phyloP scores from a whole-genome alignment of 192 early-diverging fungal genomes.

The Dimargaris xerosporica region DNA sequence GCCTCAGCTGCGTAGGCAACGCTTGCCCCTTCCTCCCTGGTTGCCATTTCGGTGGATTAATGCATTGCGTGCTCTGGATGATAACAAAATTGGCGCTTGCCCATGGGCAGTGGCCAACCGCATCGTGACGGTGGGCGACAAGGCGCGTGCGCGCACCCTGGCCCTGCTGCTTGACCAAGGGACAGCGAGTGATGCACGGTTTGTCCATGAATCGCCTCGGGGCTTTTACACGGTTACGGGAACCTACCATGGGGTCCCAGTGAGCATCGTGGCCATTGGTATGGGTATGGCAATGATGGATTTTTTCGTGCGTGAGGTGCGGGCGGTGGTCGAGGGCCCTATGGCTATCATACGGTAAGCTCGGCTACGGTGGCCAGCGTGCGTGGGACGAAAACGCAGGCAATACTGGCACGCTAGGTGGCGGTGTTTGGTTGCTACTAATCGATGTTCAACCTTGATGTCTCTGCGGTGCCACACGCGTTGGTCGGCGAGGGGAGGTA shows the following conservation, averaged over 20 bases:
- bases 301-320: constrained; percentile 75
- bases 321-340: constrained; percentile 62
- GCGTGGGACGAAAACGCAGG: too few species aligned
- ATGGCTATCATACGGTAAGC: constrained; percentile 52
- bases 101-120: constrained; percentile 55
- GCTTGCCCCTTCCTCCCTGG: too few species aligned
- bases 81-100: too few species aligned
- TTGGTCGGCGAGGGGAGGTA: not conserved
- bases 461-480: too few species aligned
- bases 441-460: too few species aligned
- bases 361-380: not conserved
- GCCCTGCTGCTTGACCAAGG: constrained; percentile 41
- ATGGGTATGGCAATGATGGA: constrained; percentile 83
- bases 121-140: constrained; percentile 79
- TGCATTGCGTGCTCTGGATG: too few species aligned
- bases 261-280: constrained; percentile 74
- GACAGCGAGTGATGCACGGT: constrained; percentile 22
- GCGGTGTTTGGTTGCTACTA: too few species aligned
- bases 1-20: too few species aligned
- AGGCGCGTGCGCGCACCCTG: constrained; percentile 47
- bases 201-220: constrained; percentile 44
- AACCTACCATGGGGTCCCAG: constrained; percentile 49
- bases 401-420: too few species aligned
- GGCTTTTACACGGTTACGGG: constrained; percentile 82
- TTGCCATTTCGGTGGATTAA: too few species aligned